A percentile compares a stretch with the other conserved stretches of the same genome.
Conservation (phyloP, 257 asterid species). For the Plantago ovata region DNA sequence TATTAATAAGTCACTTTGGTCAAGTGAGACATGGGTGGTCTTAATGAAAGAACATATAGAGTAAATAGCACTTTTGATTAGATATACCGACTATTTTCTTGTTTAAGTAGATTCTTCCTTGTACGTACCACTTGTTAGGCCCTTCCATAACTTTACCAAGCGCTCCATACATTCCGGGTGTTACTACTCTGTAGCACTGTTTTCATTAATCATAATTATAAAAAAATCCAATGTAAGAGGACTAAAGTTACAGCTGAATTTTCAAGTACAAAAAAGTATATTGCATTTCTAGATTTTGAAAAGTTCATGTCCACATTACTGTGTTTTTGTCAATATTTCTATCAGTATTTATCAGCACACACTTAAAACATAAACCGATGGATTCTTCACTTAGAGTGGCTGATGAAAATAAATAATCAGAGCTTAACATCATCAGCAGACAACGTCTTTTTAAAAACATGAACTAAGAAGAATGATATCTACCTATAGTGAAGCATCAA, state of each 20-base stretch:
- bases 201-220: conserved; percentile 13
- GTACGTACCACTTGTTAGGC: conserved; percentile 60
- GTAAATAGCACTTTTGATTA: background rate
- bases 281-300: background rate
- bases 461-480: no score
- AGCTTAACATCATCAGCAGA: no score
- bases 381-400: no score
- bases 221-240: conserved; percentile 5
- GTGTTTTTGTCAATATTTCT: no score
- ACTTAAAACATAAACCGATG: no score
- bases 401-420: no score
- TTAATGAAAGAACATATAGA: background rate
- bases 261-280: background rate
- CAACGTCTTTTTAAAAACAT: no score
- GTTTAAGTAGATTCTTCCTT: background rate
- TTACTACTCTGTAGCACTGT: conserved; percentile 79
- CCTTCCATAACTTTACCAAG: conserved; percentile 76
- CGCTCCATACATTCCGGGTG: conserved; percentile 68
- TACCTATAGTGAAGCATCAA: no score
- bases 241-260: background rate
- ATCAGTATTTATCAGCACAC: no score
- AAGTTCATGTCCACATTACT: background rate
- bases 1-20: background rate
- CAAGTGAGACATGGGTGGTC: background rate
- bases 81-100: background rate